These are phyloP conservation scores for Starmera quercuum DNA, from an alignment of 805 yeast species.

Conservation along the genomic window DNA sequence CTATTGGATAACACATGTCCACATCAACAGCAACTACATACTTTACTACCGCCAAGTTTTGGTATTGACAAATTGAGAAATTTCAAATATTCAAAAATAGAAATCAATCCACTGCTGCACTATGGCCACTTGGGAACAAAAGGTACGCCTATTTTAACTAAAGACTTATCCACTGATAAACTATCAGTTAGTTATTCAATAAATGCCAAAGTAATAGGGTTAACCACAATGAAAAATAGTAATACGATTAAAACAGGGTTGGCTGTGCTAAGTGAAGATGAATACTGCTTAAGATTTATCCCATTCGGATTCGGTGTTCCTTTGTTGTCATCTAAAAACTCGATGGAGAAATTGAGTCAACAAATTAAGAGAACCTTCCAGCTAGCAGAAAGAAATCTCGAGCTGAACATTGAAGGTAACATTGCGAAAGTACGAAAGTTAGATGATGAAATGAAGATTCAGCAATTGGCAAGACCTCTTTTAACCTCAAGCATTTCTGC, in stretches of 20 bases:
- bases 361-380: constrained; percentile 8
- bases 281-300: constrained; percentile 29
- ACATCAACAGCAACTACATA: constrained; percentile 32
- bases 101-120: constrained; percentile 26
- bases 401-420: constrained; percentile 10
- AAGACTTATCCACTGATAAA: constrained; percentile 40
- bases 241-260: constrained; percentile 10
- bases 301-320: constrained; percentile 29
- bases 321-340: constrained; percentile 10
- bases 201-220: constrained; percentile 49
- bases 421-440: constrained; percentile 8
- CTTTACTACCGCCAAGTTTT: constrained; percentile 32
- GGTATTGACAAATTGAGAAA: constrained; percentile 27
- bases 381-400: constrained; percentile 10
- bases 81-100: constrained; percentile 22
- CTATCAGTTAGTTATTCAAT: constrained; percentile 43
- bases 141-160: constrained; percentile 48
- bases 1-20: constrained; percentile 45
- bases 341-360: constrained; percentile 6
- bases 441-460: constrained; percentile 11
- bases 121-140: constrained; percentile 44
- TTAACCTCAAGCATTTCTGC: neutral
- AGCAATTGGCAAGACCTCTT: constrained; percentile 6
- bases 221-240: constrained; percentile 21
- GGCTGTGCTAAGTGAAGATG: constrained; percentile 26